Evolutionary conservation across 2,329 filamentous ascomycete genomes (phyloP), one percentile per base, ranked within the genome.

Genomic region (Whalleya microplaca): DNA sequence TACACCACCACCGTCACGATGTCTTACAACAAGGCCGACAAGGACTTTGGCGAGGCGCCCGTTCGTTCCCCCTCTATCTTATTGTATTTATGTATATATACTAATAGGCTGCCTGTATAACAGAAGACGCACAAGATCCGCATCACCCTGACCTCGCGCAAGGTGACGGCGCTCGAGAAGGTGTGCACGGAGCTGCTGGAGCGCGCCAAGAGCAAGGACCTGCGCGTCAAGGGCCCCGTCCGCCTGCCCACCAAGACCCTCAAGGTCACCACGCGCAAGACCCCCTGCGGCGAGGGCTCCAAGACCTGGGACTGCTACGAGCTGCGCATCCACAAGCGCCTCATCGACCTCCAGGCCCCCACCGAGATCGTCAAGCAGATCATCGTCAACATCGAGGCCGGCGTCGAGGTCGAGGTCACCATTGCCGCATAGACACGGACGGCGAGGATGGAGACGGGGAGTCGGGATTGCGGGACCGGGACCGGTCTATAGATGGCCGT

Each of bases 271-370:
- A 96, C 95, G 85, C 90, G 95, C 76, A 99, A 99, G 90, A 98
- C 95, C 67, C 95, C 95, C 78, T 95, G 91, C 83, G 95, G 95
- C 90, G 95, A 99, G 88, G 95, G 95, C 83, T 96, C 90, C 81
- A 99, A 99, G 92, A 99, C 95, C 76, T 99, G 95, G 95, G 95
- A 98, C 79, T 88, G 85, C 80, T 99, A 85, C 81, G 94, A 99
- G 89, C 96, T 99, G 92, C 90, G 94, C 83, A 96, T 97, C 78
- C 92, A 97, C 88, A 97, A 97, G 90, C 90, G 93, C 72, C 85
- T 97, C 75, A 97, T 97, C 76, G 93, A 96, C 80, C 84, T 99
- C 69, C 93, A 96, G 82, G 95, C 95, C 72, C 95, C 95, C 64
- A 99, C 95, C 74, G 95, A 99, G 87, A 89, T 94, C 68, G 91